A percentile compares a stretch with the other conserved stretches of the same genome.
These are phyloP conservation scores for Malus sylvestris DNA, from an alignment of 306 rosid species.

Conservation along the genomic window DNA sequence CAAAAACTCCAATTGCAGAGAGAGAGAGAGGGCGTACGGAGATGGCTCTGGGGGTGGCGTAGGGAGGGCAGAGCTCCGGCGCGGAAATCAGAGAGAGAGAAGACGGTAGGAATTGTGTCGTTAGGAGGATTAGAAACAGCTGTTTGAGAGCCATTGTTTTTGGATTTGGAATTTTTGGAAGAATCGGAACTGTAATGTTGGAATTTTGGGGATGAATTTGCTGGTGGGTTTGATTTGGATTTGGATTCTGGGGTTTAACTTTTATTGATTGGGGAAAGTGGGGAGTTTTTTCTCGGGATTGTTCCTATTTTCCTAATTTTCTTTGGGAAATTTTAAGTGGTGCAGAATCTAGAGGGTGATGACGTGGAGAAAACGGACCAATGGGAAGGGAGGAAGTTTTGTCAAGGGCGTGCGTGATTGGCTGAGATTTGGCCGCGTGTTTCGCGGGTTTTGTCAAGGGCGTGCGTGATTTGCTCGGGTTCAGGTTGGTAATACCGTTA, in stretches of 20 bases:
- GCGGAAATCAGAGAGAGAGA: conserved; percentile 30
- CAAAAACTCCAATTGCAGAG: background rate
- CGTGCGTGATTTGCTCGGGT: background rate
- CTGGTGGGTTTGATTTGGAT: background rate
- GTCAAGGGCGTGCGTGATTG: conserved; percentile 28
- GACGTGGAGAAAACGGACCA: conserved; percentile 54
- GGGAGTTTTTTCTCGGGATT: background rate
- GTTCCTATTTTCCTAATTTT: too few species aligned
- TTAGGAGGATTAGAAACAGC: conserved; percentile 9
- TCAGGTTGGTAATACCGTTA: background rate
- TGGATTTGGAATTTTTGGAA: background rate
- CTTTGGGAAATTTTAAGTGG: background rate
- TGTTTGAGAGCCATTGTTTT: conserved; percentile 21
- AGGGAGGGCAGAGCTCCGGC: conserved; percentile 29
- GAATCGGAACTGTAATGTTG: background rate
- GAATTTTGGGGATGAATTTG: background rate
- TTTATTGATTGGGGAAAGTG: background rate
- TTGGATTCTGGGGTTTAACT: background rate
- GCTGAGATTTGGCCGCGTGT: conserved; percentile 24
- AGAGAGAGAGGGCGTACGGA: conserved; percentile 26
- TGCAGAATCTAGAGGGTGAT: conserved; percentile 16
- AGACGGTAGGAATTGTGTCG: background rate
- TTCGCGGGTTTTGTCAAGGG: background rate
- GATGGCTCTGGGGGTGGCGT: conserved; percentile 61
- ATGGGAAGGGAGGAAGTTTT: conserved; percentile 30